Evolutionary conservation across 768 basidiomycete genomes (phyloP).

Genomic region (Leucocoprinus leucothites): DNA sequence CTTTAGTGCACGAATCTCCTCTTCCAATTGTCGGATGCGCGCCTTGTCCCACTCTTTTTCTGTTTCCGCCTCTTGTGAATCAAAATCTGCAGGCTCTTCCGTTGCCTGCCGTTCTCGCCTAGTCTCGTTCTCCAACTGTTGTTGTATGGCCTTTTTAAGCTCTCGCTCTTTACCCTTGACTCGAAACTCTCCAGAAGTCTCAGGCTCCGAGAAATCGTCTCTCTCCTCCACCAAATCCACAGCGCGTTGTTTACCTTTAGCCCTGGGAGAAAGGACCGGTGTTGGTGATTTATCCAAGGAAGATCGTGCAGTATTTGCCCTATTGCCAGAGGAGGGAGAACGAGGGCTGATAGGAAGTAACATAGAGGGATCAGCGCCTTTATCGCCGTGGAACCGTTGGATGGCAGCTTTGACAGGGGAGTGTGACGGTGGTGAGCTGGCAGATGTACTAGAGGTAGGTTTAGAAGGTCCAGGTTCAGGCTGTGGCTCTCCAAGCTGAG

Average conservation of each 20-base stretch:
- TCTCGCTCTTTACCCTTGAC: constrained; percentile 65
- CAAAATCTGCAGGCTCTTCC: constrained; percentile 21
- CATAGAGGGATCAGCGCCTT: constrained; percentile 52
- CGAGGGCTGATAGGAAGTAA: constrained; percentile 38
- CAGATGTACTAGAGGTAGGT: not conserved
- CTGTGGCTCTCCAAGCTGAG: not conserved
- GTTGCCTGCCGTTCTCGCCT: constrained; percentile 29
- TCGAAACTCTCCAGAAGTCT: constrained; percentile 42
- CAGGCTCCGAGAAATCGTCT: constrained; percentile 18
- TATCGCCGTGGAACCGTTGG: constrained; percentile 41
- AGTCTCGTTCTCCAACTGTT: constrained; percentile 43
- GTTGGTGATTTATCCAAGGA: not conserved
- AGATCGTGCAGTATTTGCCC: constrained; percentile 17
- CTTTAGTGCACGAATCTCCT: constrained; percentile 57
- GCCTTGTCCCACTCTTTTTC: constrained; percentile 59
- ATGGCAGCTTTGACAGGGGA: constrained; percentile 50
- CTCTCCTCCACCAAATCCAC: constrained; percentile 19
- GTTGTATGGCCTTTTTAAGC: constrained; percentile 50
- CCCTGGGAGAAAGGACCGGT: constrained; percentile 13
- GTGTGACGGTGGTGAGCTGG: constrained; percentile 14
- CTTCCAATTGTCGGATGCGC: constrained; percentile 60
- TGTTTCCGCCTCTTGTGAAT: constrained; percentile 22
- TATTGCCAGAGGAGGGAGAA: constrained; percentile 26
- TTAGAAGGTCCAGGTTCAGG: not conserved
- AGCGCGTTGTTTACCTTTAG: constrained; percentile 47